A percentile compares a stretch with the other conserved stretches of the same genome.
phyloP scores from a whole-genome alignment of 176 grass and related monocot genomes.

The Paspalum vaginatum region DNA sequence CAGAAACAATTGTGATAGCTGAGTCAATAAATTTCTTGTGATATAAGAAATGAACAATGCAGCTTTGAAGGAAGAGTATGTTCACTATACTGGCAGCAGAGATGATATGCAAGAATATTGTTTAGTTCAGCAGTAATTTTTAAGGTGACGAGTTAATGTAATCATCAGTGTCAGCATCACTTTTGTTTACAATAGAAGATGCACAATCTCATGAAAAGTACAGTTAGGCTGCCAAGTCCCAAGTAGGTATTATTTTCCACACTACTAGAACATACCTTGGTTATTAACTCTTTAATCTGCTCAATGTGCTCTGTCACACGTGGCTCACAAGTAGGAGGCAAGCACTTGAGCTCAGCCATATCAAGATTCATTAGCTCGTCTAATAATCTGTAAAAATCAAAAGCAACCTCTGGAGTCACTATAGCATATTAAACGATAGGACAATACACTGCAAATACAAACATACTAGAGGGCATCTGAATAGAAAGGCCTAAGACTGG shows the following conservation, averaged over 20 bases:
- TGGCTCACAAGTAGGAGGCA: conserved; percentile 71
- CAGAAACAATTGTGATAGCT: background rate
- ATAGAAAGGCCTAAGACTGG: background rate
- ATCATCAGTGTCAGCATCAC: background rate
- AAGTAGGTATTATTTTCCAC: background rate
- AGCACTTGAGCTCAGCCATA: conserved; percentile 68
- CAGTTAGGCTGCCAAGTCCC: background rate
- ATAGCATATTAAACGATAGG: background rate
- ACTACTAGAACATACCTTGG: conserved; percentile 50
- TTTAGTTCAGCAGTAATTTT: conserved; percentile 7
- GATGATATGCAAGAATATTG: background rate
- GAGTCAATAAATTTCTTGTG: background rate
- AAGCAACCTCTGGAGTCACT: conserved; percentile 28
- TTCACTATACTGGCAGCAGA: conserved; percentile 6
- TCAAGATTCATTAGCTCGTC: conserved; percentile 80
- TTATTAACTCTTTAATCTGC: conserved; percentile 77
- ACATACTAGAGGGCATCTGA: background rate
- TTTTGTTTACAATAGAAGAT: conserved; percentile 3
- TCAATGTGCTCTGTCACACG: conserved; percentile 85
- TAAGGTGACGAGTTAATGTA: background rate
- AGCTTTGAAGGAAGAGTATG: background rate
- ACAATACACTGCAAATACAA: conserved; percentile 6
- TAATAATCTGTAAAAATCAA: conserved; percentile 77
- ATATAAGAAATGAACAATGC: background rate
- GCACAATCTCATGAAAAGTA: conserved; percentile 9